phyloP scores from a whole-genome alignment of 805 yeast genomes.

The Candida hispaniensis region DNA sequence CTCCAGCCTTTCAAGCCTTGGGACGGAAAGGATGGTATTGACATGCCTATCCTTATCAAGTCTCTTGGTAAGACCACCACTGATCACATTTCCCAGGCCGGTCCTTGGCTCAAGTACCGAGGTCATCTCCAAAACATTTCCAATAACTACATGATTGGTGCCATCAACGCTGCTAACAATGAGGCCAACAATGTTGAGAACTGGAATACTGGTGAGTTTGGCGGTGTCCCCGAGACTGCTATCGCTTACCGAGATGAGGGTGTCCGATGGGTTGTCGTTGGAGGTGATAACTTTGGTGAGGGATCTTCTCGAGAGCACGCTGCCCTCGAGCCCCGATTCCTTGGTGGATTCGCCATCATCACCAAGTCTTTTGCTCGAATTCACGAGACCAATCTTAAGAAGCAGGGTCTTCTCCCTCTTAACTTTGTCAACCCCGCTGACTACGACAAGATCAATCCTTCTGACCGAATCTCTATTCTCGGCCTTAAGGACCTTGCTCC shows the following conservation, averaged over 20 bases:
- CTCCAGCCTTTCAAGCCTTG: conserved; percentile 90
- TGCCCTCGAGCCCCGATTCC: conserved; percentile 98
- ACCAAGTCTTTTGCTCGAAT: conserved; percentile 98
- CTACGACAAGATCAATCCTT: conserved; percentile 87
- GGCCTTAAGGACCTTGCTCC: conserved; percentile 84
- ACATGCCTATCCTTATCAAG: conserved; percentile 90
- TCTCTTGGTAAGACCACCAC: conserved; percentile 97
- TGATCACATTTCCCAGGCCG: conserved; percentile 99
- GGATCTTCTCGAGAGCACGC: conserved; percentile 99
- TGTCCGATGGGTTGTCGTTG: conserved; percentile 31
- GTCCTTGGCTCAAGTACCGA: conserved; percentile 99
- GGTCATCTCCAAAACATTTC: conserved; percentile 98
- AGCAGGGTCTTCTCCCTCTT: conserved; percentile 97
- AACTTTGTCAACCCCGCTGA: conserved; percentile 82
- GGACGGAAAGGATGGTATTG: conserved; percentile 88
- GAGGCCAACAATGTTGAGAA: conserved; percentile 88
- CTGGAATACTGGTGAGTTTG: conserved; percentile 82
- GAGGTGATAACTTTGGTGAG: conserved; percentile 98
- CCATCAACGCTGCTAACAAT: conserved; percentile 90
- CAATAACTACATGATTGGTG: conserved; percentile 99
- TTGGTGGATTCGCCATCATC: conserved; percentile 96
- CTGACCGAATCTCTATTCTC: conserved; percentile 76
- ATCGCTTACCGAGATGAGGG: conserved; percentile 28
- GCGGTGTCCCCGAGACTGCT: conserved; percentile 96
- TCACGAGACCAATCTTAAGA: conserved; percentile 98